These are phyloP conservation scores for Intubia oerlemansii DNA, from an alignment of 2,329 filamentous ascomycete genomes.

Conservation along the genomic window DNA sequence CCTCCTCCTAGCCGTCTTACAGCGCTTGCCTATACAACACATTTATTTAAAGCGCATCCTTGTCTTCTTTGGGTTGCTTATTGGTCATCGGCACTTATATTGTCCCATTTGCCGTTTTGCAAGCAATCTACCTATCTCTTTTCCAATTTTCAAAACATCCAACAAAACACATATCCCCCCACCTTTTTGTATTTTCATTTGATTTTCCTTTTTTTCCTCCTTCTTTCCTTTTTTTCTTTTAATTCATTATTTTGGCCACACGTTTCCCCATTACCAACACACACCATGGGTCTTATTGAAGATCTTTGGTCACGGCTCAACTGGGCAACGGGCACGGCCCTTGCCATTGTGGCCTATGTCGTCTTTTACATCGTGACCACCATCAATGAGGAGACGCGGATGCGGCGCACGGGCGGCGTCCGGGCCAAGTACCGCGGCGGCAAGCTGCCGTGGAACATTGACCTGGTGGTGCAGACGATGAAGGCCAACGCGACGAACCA, in stretches of 20 bases:
- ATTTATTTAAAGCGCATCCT: too few species aligned
- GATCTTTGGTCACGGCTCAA: constrained; percentile 21
- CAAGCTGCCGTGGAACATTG: constrained; percentile 28
- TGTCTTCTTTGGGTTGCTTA: too few species aligned
- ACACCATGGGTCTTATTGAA: constrained; percentile 28
- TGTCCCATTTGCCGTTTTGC: too few species aligned
- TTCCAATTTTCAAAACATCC: too few species aligned
- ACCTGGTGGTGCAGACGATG: constrained; percentile 39
- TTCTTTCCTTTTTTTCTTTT: not conserved
- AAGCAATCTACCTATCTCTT: too few species aligned
- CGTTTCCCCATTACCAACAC: not conserved
- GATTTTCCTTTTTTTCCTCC: not conserved
- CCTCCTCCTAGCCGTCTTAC: too few species aligned
- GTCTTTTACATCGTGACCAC: constrained; percentile 10
- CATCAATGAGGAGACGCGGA: constrained; percentile 1
- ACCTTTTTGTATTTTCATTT: too few species aligned
- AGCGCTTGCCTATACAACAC: too few species aligned
- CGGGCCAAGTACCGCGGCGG: not conserved
- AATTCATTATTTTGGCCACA: not conserved
- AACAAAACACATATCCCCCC: too few species aligned
- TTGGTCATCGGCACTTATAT: too few species aligned
- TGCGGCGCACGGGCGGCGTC: constrained; percentile 6
- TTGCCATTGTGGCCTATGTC: constrained; percentile 17
- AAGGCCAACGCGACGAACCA: constrained; percentile 26
- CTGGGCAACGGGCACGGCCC: constrained; percentile 16